Base-by-base conservation (phyloP, 805 yeast genomes). In the Candida ficus region DNA sequence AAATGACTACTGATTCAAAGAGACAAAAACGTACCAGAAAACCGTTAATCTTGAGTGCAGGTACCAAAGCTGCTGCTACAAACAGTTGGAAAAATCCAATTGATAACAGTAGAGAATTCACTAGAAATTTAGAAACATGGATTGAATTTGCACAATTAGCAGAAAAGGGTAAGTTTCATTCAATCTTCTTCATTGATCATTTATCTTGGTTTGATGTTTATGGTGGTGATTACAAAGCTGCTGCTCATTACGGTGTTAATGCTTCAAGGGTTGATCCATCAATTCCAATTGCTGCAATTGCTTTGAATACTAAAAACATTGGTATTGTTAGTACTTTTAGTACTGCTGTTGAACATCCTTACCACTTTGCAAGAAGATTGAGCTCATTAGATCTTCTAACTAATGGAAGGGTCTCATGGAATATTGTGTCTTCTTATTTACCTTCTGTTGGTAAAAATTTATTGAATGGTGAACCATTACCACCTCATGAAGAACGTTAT, bases 361-460 rank as follows among this genome's bases (percentile, higher is more conserved):
- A 63, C 35, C 68, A 62, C 48, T 57, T 67, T 34, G 65, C 70
- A n/a, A 53, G 71, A 47, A 55, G 71, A 32, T 46, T 67, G 30
- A 67, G 71, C 8, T 67, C 73, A 0, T 53, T 68, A 35, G 73
- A 68, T 45, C 66, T 67, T 32, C 57, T 68, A 34, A 61, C 70
- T 12, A 56, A 56, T 12, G 73, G 73, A 11, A 57, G 73, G 44
- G 50, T 68, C 37, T 72, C 73, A 20, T 68, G 73, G 73, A 68
- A 68, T 46, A 61, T 68, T 16, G 73, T 68, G 19, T 60, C 70
- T 9, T 63, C 70, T 5, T 67, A 68, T 36, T 50, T 68, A 38
- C 69, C 67, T 36, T 58, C 66, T 47, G 71, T 71, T 5, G 64
- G 71, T 7, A 53, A 62, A 43, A 63, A 67, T 39, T 47, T 64